phyloP scores from a whole-genome alignment of 2,329 filamentous ascomycete genomes.

The Bretziella fagacearum region DNA sequence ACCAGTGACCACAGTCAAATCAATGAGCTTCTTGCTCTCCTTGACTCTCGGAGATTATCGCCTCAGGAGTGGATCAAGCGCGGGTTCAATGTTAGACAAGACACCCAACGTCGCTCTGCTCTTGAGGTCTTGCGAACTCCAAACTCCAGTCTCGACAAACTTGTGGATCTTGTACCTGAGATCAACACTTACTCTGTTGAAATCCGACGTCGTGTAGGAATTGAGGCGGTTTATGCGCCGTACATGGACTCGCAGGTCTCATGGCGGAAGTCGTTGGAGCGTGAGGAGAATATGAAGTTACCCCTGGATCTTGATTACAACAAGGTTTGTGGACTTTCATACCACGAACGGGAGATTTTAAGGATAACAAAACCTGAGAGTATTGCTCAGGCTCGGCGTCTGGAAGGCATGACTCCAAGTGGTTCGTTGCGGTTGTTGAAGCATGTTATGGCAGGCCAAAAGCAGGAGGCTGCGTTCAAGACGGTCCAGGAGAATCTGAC shows the following conservation, averaged over 20 bases:
- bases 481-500: conserved; percentile 5
- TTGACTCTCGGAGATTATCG: conserved; percentile 41
- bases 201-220: conserved; percentile 52
- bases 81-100: conserved; percentile 52
- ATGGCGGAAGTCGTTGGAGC: conserved; percentile 48
- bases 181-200: conserved; percentile 36
- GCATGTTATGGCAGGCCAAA: conserved; percentile 28
- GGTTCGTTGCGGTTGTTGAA: conserved; percentile 44
- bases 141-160: conserved; percentile 37
- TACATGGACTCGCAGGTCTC: conserved; percentile 60
- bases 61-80: conserved; percentile 49
- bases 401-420: conserved; percentile 60
- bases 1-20: conserved; percentile 49
- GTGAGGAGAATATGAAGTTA: conserved; percentile 59
- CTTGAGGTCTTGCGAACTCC: conserved; percentile 63
- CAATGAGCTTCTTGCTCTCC: conserved; percentile 41
- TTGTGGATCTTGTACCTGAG: conserved; percentile 41
- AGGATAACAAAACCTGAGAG: conserved; percentile 59
- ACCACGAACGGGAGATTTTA: conserved; percentile 60
- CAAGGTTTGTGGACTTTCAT: conserved; percentile 53
- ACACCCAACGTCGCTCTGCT: conserved; percentile 51
- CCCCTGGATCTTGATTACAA: conserved; percentile 64
- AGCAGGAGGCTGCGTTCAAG: conserved; percentile 12
- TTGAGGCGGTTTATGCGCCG: conserved; percentile 75
- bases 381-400: conserved; percentile 69